Percentiles rank a stretch among this genome's conserved stretches.
These are phyloP conservation scores for Elongisporangium senticosum DNA, from an alignment of 352 stramenopile species.

Conservation along the genomic window DNA sequence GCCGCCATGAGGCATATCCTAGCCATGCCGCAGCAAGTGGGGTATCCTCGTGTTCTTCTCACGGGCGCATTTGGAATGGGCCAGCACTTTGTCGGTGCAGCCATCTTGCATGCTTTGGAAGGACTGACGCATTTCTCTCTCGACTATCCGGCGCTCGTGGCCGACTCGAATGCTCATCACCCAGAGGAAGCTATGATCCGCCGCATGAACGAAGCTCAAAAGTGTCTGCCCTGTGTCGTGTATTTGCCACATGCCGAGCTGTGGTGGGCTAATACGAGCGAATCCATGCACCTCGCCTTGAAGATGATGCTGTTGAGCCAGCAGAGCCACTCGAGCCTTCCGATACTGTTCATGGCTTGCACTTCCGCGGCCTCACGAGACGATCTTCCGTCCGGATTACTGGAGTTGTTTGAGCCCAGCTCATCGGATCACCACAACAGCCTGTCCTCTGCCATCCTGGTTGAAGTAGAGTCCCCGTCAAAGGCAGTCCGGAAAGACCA, in stretches of 20 bases:
- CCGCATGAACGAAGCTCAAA: slow-evolving; percentile 65
- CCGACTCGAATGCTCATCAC: slow-evolving; percentile 55
- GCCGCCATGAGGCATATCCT: slow-evolving; percentile 1
- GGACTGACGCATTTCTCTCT: slow-evolving; percentile 74
- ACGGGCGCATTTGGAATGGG: slow-evolving; percentile 55
- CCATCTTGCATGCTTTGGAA: slow-evolving; percentile 70
- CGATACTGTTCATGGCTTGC: slow-evolving; percentile 73
- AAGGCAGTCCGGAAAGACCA: slow-evolving; percentile 28
- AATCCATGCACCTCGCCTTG: slow-evolving; percentile 66
- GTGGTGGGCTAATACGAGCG: slow-evolving; percentile 68
- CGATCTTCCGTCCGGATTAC: slow-evolving; percentile 39
- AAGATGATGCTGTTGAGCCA: slow-evolving; percentile 82
- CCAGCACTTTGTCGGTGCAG: slow-evolving; percentile 60
- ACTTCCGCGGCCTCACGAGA: slow-evolving; percentile 33
- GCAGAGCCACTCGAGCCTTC: slow-evolving; percentile 59
- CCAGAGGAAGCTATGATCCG: slow-evolving; percentile 76
- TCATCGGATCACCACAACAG: slow-evolving; percentile 8
- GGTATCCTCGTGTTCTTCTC: slow-evolving; percentile 70
- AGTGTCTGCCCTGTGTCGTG: slow-evolving; percentile 72
- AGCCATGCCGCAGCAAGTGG: slow-evolving; percentile 41
- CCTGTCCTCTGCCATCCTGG: slow-evolving; percentile 35
- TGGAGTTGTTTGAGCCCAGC: slow-evolving; percentile 46
- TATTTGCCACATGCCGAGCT: slow-evolving; percentile 72
- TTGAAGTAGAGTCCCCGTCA: slow-evolving; percentile 31
- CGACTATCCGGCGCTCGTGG: slow-evolving; percentile 72